Base-by-base conservation (phyloP, 192 early-diverging fungal genomes). In the Coemansia javaensis region DNA sequence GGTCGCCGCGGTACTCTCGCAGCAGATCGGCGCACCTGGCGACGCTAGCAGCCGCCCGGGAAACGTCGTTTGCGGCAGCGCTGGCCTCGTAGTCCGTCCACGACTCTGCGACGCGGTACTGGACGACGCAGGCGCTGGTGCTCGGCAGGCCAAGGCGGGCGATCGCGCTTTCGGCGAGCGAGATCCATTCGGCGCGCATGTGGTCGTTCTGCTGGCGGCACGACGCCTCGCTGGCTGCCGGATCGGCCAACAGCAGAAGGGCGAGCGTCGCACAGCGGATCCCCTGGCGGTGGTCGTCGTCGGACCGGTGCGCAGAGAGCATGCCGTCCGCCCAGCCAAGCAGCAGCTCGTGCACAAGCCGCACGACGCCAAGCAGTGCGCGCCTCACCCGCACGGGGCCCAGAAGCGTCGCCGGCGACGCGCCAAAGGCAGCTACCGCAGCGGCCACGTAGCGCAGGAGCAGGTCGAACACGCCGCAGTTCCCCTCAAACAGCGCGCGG, bases 61-160 rank as follows among this genome's bases (percentile, higher is more conserved):
- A 34, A 5, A 46, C 16, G 28, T 62, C 43, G 32, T 54, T 47
- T 8, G 35, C 20, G 30, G 56, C 31, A 7, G 43, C 41, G 4
- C 49, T 44, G 4, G 42, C 28, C 47, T 73, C 63, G 17, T 73
- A 73, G 8, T 34, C 22, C 1, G 59, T 46, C 70, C 70, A 73
- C 13, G 58, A 33, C 53, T 66, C 45, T 3, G 47, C 54, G 43
- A 66, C 11, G n/a, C 15, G 21, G 35, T 59, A 66, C 12, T 41
- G 50, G 25, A 12, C 23, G 17, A 34, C 30, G 17, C 50, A 44
- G 11, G n/a, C 3, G 8, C 52, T 36, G 48, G 24, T 23, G 13
- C 11, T 30, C 1, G 33, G 14, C 12, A 46, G 30, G 6, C 25
- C 22, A 14, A 28, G 21, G 7, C 37, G 18, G 21, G 14, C 31